Base-by-base conservation (phyloP, 306 rosid species). In the Vachellia collinsii region DNA sequence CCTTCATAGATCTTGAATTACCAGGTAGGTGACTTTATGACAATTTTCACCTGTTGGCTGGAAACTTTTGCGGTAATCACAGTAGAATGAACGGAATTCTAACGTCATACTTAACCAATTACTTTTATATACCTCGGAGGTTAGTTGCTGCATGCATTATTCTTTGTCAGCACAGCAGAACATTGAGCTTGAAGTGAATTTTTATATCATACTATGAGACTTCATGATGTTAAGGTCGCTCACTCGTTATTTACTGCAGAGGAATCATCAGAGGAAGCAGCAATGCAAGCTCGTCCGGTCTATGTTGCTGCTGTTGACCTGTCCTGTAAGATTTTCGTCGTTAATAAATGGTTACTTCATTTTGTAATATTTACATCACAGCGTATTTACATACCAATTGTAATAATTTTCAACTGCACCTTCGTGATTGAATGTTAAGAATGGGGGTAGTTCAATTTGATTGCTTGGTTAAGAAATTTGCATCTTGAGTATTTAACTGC, bases 291-390 rank as follows among this genome's bases (percentile, higher is more conserved):
- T 9, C 82, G 90, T 63, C 99, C 98, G 12, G 98, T 95, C 19
- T 93, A 93, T 78, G 99, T 95, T 87, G 99, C 98, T 16, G 98
- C 97, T n/a, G 88, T 95, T 85, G 99, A 95, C 87, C 87, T 95
- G 89, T 89, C 97, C 67, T 88, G 99, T 95, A 90, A 83, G 97
- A 78, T 77, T 72, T 44, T 23, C 37, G 51, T 70, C 75, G 72
- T 78, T 69, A 5, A 70, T 69, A 4, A 70, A 56, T 46, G 71
- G 17, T 37, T 48, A 4, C 63, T 48, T 54, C 13, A 47, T 72
- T 73, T 38, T 14, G n/a, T 47, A 8, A 7, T 22, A 46, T 41
- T 51, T 50, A 8, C 53, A 23, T 84, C 19, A 48, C 10, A 3
- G 79, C 59, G 58, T 51, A 22, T 20, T n/a, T 36, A 23, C 75